Base-by-base conservation (phyloP, 2,329 filamentous ascomycete species). In the Alternaria solani region DNA sequence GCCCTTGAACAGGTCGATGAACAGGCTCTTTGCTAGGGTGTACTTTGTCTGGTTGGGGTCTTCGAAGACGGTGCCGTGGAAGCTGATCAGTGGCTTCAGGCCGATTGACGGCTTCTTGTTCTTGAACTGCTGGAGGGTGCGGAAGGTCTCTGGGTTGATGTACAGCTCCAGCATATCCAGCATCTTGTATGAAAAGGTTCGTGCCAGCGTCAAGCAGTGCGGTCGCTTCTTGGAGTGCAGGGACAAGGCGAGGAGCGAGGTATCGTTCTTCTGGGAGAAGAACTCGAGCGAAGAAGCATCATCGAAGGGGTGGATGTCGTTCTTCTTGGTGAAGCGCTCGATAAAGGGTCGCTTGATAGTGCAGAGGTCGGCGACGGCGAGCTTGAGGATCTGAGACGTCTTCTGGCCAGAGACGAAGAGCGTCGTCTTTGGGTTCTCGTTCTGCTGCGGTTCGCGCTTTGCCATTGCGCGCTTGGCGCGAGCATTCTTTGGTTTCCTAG, bases 241-340 rank as follows among this genome's bases (percentile, higher is more conserved):
- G 53, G 90, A 94, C 72, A 96, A 96, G 67, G 95, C 86, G 67
- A 97, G 86, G 48, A 97, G 83, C 46, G 89, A 91, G 73, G 92
- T 89, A 79, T 99, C 95, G 81, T 99, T 99, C 84, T 98, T 99
- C 77, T 94, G 89, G 64, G 91, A 90, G 84, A 99, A 94, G 84
- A 99, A 99, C 81, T 97, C 93, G 68, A 98, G 87, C 54, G 91
- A 94, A 28, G 90, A 85, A 65, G 91, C 83, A 78, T 96, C 93
- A 79, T 97, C 94, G 80, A 99, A 99, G 2, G 95, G 95, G 80
- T 95, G 93, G 72, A 97, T 91, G 69, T 89, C 86, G 81, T 99
- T 99, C 84, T 98, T 98, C 87, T 98, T 99, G 81, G 89, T 92
- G 83, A 99, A 97, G 69, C 94, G 93, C 80, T 96, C 90, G 66